Evolutionary conservation across 441 rosid species (phyloP), one percentile per base, ranked within the genome.

Genomic region (Adansonia madagascariensis): DNA sequence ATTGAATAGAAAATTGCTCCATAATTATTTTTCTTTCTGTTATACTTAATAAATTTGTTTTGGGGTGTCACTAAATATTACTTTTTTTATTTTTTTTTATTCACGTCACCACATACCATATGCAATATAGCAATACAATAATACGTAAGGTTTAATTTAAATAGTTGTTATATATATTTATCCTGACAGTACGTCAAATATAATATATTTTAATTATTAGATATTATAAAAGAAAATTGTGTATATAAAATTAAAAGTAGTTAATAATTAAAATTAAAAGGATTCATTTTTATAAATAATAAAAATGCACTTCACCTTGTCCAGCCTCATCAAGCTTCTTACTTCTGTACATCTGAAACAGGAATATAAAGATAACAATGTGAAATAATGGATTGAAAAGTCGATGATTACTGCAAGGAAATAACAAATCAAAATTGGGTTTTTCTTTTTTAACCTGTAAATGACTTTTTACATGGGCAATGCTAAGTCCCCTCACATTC

Each of bases 381-480:
- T 5, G 9, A 31, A 49, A 22, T 11, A 27, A 60, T 41, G 60
- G 61, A 65, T 41, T n/a, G 2, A 10, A 49, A 73, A 59, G 35
- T 27, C 52, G n/a, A 50, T 49, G 35, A 65, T 41, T 35, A 39
- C 0, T 27, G 67, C 41, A 75, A 64, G 55, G 24, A 47, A 77
- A 43, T 55, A 55, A 55, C 24, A 9, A 24, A 56, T 52, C 41
- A 18, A 50, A 74, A 50, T 14, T 24, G 17, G 18, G 17, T 44
- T 4, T 14, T 24, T 6, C 18, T 1, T 15, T 8, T 73, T 35
- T 15, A 1, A 90, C 95, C 91, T 91, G 95, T 83, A 89, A 84
- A 76, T 91, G 93, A 87, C 95, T 91, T 86, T 91, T 91, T 15
- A 91, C 95, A 82, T 91, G 93, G 24, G 95, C 91, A 82, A 91